Percentiles rank a stretch among this genome's conserved stretches.
Evolutionary conservation across 1,284 basidiomycete species (phyloP).

Genomic region (Pseudozyma pruni): DNA sequence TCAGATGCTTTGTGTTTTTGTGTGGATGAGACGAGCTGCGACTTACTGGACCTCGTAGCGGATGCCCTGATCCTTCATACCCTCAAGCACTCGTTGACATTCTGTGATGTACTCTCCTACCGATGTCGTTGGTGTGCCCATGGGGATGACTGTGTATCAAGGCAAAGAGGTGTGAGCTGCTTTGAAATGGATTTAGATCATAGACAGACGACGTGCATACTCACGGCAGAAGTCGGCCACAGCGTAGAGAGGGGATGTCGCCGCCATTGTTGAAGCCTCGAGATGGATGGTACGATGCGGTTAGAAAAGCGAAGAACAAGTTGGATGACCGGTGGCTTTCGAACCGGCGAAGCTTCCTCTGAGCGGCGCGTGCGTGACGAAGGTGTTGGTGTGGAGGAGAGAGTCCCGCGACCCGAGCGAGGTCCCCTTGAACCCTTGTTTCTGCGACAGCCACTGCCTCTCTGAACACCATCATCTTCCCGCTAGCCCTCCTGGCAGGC

Average conservation of each 20-base stretch:
- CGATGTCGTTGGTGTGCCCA: slow-evolving; percentile 63
- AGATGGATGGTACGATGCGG: not conserved
- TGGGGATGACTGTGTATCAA: slow-evolving; percentile 64
- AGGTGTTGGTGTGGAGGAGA: slow-evolving; percentile 41
- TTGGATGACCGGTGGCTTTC: not conserved
- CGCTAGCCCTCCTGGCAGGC: not conserved
- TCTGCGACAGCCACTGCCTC: not conserved
- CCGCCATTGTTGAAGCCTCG: not conserved
- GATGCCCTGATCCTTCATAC: slow-evolving; percentile 56
- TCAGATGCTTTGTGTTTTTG: too few species aligned
- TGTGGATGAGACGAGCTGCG: not conserved
- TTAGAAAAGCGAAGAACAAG: not conserved
- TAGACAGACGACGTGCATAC: slow-evolving; percentile 8
- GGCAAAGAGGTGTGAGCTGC: not conserved
- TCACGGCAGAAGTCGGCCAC: slow-evolving; percentile 61
- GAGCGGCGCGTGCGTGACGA: slow-evolving; percentile 13
- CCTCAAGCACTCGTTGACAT: slow-evolving; percentile 63
- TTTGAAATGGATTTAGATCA: not conserved
- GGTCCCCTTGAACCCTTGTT: slow-evolving; percentile 5
- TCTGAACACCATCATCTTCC: slow-evolving; percentile 1
- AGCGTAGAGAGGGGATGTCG: slow-evolving; percentile 36
- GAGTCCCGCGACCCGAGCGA: too few species aligned
- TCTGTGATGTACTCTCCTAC: slow-evolving; percentile 66
- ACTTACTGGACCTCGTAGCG: slow-evolving; percentile 63
- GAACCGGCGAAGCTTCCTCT: not conserved